Evolutionary conservation across 1,139 yeast species (phyloP).

Genomic region (Taiozyma sp.): DNA sequence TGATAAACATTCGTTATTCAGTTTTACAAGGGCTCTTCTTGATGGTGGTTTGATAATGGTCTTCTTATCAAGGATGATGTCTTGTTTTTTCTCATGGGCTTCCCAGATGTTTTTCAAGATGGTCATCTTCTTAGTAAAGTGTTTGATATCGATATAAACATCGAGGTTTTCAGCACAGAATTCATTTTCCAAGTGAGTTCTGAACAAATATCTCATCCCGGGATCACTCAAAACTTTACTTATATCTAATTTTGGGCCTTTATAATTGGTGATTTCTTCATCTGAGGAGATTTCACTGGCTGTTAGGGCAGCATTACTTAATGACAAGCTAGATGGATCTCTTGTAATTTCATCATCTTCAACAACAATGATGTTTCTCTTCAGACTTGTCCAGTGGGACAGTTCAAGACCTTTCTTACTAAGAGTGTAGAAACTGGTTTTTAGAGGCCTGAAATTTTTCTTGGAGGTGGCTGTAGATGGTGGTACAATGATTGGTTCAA

Average conservation of each 20-base stretch:
- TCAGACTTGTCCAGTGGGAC: conserved; percentile 32
- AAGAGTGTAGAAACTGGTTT: conserved; percentile 34
- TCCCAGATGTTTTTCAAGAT: conserved; percentile 30
- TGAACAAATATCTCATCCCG: conserved; percentile 67
- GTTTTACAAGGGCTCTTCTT: conserved; percentile 36
- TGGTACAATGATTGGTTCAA: conserved; percentile 36
- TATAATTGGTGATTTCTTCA: not conserved
- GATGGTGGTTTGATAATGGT: conserved; percentile 10
- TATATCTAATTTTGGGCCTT: conserved; percentile 26
- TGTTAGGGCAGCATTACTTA: conserved; percentile 15
- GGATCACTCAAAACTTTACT: conserved; percentile 64
- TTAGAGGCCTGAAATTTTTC: conserved; percentile 27
- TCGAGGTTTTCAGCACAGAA: conserved; percentile 74
- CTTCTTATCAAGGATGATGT: conserved; percentile 3
- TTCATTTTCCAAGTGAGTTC: conserved; percentile 56
- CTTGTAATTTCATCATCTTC: conserved; percentile 15
- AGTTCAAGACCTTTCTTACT: conserved; percentile 34
- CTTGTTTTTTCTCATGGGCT: conserved; percentile 17
- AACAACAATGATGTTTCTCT: conserved; percentile 10
- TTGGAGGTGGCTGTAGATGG: conserved; percentile 27
- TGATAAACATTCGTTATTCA: conserved; percentile 49
- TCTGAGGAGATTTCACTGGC: conserved; percentile 6
- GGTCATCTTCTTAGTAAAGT: conserved; percentile 35
- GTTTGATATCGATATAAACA: conserved; percentile 57
- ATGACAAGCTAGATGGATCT: conserved; percentile 9